These are phyloP conservation scores for Clathrospora elynae DNA, from an alignment of 2,329 filamentous ascomycete genomes.

Conservation along the genomic window DNA sequence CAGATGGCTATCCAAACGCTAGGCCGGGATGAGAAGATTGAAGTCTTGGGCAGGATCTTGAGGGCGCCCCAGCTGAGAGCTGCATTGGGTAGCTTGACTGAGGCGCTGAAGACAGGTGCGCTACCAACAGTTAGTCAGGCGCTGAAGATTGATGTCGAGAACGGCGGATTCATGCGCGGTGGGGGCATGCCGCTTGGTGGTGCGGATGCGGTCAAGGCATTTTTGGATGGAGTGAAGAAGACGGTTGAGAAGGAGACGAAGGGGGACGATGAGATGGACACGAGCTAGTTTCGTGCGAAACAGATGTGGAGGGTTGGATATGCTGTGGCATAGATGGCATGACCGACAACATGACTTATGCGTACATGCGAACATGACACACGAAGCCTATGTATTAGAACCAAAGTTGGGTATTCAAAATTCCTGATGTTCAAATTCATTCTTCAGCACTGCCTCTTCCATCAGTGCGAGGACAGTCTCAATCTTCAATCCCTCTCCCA, in stretches of 20 bases:
- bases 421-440: too few species aligned
- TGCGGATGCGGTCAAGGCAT: conserved; percentile 86
- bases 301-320: background rate
- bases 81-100: conserved; percentile 80
- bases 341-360: conserved; percentile 12
- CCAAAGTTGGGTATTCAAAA: too few species aligned
- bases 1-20: conserved; percentile 76
- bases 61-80: conserved; percentile 91
- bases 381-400: background rate
- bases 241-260: conserved; percentile 64
- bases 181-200: conserved; percentile 85
- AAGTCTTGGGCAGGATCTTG: conserved; percentile 78
- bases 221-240: conserved; percentile 85
- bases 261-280: conserved; percentile 42
- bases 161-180: conserved; percentile 79
- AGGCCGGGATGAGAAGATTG: conserved; percentile 75
- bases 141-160: conserved; percentile 76
- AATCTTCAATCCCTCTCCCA: too few species aligned
- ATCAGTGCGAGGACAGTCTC: too few species aligned
- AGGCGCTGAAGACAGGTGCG: conserved; percentile 87
- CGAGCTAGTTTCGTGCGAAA: conserved; percentile 22
- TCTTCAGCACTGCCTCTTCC: too few species aligned
- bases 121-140: conserved; percentile 89
- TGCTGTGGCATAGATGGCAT: conserved; percentile 2
- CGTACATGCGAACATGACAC: conserved; percentile 7